A percentile compares a stretch with the other conserved stretches of the same genome.
Conservation (phyloP, 116 monocot species). For the Zostera marina region DNA sequence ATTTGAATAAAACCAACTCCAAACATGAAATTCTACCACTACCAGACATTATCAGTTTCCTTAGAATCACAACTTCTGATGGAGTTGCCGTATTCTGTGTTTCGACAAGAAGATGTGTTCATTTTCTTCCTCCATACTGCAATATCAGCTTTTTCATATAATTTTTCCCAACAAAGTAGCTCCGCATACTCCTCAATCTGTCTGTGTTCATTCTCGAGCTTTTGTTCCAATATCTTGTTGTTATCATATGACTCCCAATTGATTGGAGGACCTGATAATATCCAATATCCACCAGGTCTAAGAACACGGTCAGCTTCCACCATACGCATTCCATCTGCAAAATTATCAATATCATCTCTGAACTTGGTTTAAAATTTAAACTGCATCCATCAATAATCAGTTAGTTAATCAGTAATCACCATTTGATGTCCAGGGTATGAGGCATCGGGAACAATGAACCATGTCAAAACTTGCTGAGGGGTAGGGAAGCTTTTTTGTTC, state of each 20-base stretch:
- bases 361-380: too few relatives aligned
- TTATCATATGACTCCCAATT: conserved; percentile 31
- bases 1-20: too few relatives aligned
- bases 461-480: conserved; percentile 67
- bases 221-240: conserved; percentile 23
- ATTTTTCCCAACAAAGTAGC: conserved; percentile 50
- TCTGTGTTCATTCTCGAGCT: conserved; percentile 27
- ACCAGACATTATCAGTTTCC: conserved; percentile 28
- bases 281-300: conserved; percentile 61
- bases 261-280: conserved; percentile 62
- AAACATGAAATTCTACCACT: conserved; percentile 2
- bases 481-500: conserved; percentile 54
- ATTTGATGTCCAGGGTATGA: conserved; percentile 50
- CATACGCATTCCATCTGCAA: conserved; percentile 58
- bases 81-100: conserved; percentile 3
- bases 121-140: conserved; percentile 38
- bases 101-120: conserved; percentile 17
- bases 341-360: too few relatives aligned
- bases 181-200: conserved; percentile 29
- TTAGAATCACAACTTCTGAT: conserved; percentile 15
- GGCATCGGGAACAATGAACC: conserved; percentile 62
- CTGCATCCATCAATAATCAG: too few relatives aligned
- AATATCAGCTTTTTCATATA: conserved; percentile 38
- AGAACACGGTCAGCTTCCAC: conserved; percentile 62
- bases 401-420: conserved; percentile 20